phyloP scores from a whole-genome alignment of 371 early-diverging fungal species.

The Apophysomyces elegans region DNA sequence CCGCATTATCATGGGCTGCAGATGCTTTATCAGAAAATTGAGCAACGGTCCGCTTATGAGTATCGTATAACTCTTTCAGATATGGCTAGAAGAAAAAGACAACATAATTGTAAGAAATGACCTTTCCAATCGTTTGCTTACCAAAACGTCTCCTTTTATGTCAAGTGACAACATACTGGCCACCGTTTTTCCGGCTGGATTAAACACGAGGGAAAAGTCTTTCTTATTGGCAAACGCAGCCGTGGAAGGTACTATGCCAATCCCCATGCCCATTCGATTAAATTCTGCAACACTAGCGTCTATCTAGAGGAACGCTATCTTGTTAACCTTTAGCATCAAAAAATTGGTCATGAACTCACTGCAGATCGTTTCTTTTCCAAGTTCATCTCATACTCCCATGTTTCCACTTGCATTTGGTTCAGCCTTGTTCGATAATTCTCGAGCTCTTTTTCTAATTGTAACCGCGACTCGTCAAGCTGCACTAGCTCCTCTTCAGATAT shows the following conservation, averaged over 20 bases:
- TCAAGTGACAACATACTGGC: background rate
- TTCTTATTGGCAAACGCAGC: constrained; percentile 3
- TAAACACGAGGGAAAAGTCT: background rate
- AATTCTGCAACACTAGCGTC: constrained; percentile 2
- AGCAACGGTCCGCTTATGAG: background rate
- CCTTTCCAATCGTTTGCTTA: background rate
- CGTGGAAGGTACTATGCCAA: background rate
- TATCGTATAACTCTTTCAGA: background rate
- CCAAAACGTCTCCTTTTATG: background rate
- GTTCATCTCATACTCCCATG: background rate
- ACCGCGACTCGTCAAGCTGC: background rate
- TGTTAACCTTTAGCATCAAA: too few relatives aligned
- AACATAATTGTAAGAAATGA: too few relatives aligned
- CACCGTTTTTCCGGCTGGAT: background rate
- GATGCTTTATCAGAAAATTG: background rate
- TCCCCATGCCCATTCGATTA: background rate
- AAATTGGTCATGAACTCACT: background rate
- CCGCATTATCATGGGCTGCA: background rate
- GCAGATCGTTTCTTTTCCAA: background rate
- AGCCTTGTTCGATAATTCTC: background rate
- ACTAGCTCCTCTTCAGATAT: constrained; percentile 2
- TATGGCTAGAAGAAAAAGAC: background rate
- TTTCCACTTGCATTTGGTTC: background rate
- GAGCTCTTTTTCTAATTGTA: background rate
- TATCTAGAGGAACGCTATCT: background rate